These are phyloP conservation scores for Pezicula neosporulosa DNA, from an alignment of 2,329 filamentous ascomycete genomes.

Conservation along the genomic window DNA sequence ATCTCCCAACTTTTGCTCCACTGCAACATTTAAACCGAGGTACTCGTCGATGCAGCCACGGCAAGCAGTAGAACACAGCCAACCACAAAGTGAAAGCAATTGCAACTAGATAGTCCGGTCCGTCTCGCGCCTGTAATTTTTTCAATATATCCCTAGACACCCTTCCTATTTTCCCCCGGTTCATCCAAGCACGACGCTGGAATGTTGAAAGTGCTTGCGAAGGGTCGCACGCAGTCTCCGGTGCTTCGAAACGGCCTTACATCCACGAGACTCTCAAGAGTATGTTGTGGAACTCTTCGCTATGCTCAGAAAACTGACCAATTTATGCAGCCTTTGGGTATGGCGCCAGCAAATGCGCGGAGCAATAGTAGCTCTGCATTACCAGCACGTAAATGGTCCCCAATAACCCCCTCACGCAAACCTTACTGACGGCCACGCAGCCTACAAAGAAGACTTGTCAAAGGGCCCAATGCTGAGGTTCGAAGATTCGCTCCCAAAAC, in stretches of 20 bases:
- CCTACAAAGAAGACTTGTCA: conserved; percentile 75
- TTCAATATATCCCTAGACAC: conserved; percentile 1
- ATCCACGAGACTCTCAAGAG: conserved; percentile 19
- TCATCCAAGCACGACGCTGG: conserved; percentile 14
- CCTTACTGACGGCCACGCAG: conserved; percentile 36
- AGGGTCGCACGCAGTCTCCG: conserved; percentile 25
- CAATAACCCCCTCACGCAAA: neutral
- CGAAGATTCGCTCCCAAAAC: conserved; percentile 76
- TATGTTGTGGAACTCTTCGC: conserved; percentile 10
- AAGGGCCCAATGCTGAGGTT: conserved; percentile 81
- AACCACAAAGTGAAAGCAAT: too few species aligned
- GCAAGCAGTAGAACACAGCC: too few species aligned
- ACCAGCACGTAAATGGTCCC: conserved; percentile 41
- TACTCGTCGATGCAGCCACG: too few species aligned
- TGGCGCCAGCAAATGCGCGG: conserved; percentile 50
- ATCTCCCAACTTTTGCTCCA: too few species aligned
- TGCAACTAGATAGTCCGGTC: neutral
- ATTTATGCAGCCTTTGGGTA: conserved; percentile 29
- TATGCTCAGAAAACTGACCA: conserved; percentile 4
- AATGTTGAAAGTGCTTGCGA: conserved; percentile 31
- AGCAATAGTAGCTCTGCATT: conserved; percentile 55
- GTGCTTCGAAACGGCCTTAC: conserved; percentile 27
- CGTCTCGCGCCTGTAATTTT: conserved; percentile 1
- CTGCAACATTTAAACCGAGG: too few species aligned
- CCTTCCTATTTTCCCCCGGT: conserved; percentile 2